Evolutionary conservation across 306 rosid species (phyloP).

Genomic region (Quercus aquifolioides): DNA sequence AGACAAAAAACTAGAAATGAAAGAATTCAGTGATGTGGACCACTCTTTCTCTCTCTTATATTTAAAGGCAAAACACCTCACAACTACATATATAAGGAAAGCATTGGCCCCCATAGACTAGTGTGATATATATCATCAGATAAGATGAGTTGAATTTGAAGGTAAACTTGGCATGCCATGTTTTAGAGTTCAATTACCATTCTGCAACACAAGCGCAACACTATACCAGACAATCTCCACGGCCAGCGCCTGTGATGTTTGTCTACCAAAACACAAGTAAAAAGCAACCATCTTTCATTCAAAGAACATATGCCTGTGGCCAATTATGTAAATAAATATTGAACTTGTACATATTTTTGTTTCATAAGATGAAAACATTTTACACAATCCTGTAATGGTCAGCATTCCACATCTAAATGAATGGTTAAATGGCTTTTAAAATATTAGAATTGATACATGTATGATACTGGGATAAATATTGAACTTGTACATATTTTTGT

Average conservation of each 20-base stretch:
- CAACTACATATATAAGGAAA: not conserved
- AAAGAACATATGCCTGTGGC: not conserved
- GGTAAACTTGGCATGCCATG: not conserved
- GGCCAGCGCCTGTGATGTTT: not conserved
- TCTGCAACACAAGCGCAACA: not conserved
- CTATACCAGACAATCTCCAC: not conserved
- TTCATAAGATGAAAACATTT: not conserved
- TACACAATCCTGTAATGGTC: not conserved
- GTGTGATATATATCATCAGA: not conserved
- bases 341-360: not conserved
- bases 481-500: not conserved
- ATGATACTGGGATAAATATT: not conserved
- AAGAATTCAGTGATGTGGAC: not conserved
- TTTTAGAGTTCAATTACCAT: not conserved
- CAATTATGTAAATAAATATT: not conserved
- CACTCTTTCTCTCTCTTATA: not conserved
- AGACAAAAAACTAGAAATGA: not conserved
- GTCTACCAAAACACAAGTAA: not conserved
- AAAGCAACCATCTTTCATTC: not conserved
- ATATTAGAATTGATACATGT: not conserved
- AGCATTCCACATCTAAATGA: not conserved
- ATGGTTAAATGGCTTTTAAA: not conserved
- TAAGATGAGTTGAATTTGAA: not conserved
- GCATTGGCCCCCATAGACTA: not conserved
- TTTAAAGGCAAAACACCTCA: not conserved